phyloP scores from a whole-genome alignment of 768 basidiomycete genomes.

The Mycena alexandri region DNA sequence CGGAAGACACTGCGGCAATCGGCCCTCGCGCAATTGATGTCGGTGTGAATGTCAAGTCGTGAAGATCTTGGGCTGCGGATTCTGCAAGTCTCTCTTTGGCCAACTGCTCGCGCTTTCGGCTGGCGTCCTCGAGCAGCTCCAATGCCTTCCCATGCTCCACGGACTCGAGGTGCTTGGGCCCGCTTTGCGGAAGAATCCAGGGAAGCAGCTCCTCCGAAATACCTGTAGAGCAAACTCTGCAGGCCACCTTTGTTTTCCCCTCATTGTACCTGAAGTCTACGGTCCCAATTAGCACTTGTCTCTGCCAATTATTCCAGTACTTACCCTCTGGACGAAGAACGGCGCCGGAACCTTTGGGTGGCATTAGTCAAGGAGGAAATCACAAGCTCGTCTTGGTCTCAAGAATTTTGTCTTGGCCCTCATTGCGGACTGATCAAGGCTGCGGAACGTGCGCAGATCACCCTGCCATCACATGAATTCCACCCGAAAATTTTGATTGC shows the following conservation, averaged over 20 bases:
- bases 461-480: too few species aligned
- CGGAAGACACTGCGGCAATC: background rate
- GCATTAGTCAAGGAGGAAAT: slow-evolving; percentile 3
- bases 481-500: too few species aligned
- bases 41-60: background rate
- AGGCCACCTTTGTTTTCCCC: background rate
- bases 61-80: background rate
- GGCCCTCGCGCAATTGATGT: background rate
- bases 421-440: too few species aligned
- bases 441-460: too few species aligned
- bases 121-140: background rate
- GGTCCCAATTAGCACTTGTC: too few species aligned
- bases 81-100: background rate
- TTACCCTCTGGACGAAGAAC: background rate
- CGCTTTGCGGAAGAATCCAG: slow-evolving; percentile 12
- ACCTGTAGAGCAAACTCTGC: slow-evolving; percentile 7
- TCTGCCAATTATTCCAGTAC: background rate
- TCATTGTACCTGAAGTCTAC: slow-evolving; percentile 10
- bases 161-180: background rate
- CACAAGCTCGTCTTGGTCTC: too few species aligned
- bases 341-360: background rate
- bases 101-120: background rate
- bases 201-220: background rate
- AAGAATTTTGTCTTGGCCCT: too few species aligned
- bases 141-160: slow-evolving; percentile 6